phyloP scores from a whole-genome alignment of 2,329 filamentous ascomycete species.

The Trichoderma sp. region DNA sequence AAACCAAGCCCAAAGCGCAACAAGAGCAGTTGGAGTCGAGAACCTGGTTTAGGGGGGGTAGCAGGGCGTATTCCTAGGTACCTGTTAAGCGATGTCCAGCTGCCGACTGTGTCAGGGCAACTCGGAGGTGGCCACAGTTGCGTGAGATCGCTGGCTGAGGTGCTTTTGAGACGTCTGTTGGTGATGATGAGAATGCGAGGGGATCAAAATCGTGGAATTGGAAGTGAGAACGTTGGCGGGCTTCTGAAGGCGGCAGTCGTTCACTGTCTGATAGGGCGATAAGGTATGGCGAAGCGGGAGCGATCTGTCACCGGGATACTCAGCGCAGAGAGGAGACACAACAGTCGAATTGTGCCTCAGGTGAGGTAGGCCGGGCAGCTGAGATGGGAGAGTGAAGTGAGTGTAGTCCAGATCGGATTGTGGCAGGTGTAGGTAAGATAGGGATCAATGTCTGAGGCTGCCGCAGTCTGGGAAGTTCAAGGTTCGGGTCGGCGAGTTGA shows the following conservation, averaged over 20 bases:
- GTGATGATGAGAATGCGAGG: no score
- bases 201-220: background rate
- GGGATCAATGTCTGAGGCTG: conserved; percentile 4
- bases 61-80: background rate
- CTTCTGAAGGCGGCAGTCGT: background rate
- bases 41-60: background rate
- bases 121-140: background rate
- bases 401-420: background rate
- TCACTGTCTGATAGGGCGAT: conserved; percentile 13
- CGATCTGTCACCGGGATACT: background rate
- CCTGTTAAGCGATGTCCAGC: background rate
- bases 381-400: no score
- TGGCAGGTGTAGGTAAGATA: background rate
- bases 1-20: background rate
- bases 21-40: conserved; percentile 12
- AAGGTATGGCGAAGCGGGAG: background rate
- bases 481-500: conserved; percentile 9
- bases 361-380: no score
- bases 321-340: background rate
- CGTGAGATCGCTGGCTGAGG: no score
- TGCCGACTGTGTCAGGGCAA: background rate
- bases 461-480: background rate
- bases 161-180: no score
- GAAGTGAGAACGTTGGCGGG: background rate
- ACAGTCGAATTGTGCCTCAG: no score